These are phyloP conservation scores for Filobasidium floriforme DNA, from an alignment of 768 basidiomycete genomes.

Conservation along the genomic window DNA sequence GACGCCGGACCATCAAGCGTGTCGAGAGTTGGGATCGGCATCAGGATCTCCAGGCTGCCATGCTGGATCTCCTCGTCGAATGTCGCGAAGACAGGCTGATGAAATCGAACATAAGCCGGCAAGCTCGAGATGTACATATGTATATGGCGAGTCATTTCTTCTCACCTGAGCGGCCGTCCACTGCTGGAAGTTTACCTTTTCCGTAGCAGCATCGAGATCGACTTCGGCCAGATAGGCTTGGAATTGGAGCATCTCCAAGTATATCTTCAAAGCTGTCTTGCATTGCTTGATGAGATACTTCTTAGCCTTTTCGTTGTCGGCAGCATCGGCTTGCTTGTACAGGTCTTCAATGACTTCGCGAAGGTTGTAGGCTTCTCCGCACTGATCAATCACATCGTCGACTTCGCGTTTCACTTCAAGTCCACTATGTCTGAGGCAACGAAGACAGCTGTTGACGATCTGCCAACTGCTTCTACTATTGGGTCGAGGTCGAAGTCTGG, in stretches of 20 bases:
- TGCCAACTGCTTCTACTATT: constrained; percentile 32
- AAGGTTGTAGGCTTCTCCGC: constrained; percentile 71
- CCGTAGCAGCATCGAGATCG: constrained; percentile 61
- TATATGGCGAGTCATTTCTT: too few species aligned
- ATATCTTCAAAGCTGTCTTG: constrained; percentile 70
- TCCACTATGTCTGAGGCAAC: constrained; percentile 72
- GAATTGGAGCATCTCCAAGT: constrained; percentile 79
- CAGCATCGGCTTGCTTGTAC: constrained; percentile 67
- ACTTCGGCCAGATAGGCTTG: constrained; percentile 79
- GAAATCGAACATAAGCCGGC: too few species aligned
- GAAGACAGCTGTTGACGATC: constrained; percentile 72
- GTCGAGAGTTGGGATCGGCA: constrained; percentile 62
- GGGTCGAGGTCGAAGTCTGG: constrained; percentile 13
- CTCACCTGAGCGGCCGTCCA: constrained; percentile 54
- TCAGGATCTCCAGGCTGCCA: constrained; percentile 70
- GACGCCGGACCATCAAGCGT: constrained; percentile 59
- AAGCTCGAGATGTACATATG: too few species aligned
- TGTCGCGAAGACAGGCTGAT: constrained; percentile 81
- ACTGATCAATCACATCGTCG: constrained; percentile 65
- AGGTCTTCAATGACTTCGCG: constrained; percentile 81
- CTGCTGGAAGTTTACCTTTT: constrained; percentile 56
- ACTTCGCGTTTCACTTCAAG: constrained; percentile 64
- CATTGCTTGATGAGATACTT: constrained; percentile 64
- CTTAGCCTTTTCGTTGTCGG: constrained; percentile 64
- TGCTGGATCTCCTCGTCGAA: constrained; percentile 81